Evolutionary conservation across 1,284 basidiomycete species (phyloP), one percentile per base, ranked within the genome.

Genomic region (Laetiporus sulphureus): DNA sequence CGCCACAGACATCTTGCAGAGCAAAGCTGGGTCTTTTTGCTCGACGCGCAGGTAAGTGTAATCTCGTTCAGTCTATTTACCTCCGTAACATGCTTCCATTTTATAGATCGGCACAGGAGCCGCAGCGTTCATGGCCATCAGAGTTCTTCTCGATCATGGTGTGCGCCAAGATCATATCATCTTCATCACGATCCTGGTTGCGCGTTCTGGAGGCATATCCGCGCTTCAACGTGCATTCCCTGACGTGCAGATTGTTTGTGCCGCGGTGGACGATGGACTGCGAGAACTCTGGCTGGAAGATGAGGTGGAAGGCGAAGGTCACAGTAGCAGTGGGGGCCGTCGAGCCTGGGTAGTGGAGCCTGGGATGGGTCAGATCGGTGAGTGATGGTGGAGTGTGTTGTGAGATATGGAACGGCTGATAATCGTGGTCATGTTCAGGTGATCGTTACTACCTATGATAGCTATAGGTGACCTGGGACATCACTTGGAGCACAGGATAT

Each of bases 111-210:
- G 91, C 4, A 98, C 94, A 0, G 95, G 86, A 2, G 94, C 95
- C 0, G 83, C 94, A 3, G 93, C 91, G 1, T 85, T 94, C 62
- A 98, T 98, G 95, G 89, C 92, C 0, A 88, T 99, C 44, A 83
- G 95, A n/a, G 79, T 96, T 4, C 69, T 98, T 13, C 74, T 98
- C 20, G 95, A 99, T 58, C 95, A 99, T 56, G 93, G 94, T n/a
- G 83, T 98, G 6, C 76, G 60, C 50, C 79, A 92, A 57, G 74
- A 84, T 34, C 82, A 84, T 55, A 91, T 93, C 54, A 79, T 93
- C 44, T 91, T 92, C 56, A 77, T 94, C 18, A 84, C 90, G 1
- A 88, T 95, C 66, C 70, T 98, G n/a, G 84, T 94, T 29, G 83
- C 90, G 3, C 75, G 79, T 15, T 72, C 71, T 24, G 92, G 93